These are phyloP conservation scores for Globisporangium megalacanthum DNA, from an alignment of 352 stramenopile species.

Conservation along the genomic window DNA sequence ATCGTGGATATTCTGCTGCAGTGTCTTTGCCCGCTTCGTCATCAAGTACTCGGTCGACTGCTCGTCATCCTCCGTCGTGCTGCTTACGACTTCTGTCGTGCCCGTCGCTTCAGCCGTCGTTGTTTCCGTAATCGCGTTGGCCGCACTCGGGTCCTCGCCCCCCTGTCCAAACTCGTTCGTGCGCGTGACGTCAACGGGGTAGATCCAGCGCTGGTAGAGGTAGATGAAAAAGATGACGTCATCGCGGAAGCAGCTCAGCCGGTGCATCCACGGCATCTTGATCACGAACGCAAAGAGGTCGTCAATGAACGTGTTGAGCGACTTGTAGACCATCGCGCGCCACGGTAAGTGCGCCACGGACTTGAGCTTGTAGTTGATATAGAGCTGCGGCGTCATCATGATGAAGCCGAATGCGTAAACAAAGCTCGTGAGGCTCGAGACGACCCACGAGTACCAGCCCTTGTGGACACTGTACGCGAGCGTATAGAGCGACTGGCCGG, in stretches of 20 bases:
- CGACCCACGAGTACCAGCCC: conserved; percentile 97
- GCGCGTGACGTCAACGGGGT: conserved; percentile 88
- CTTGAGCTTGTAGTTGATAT: conserved; percentile 99
- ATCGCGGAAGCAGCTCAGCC: conserved; percentile 97
- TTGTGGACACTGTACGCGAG: conserved; percentile 92
- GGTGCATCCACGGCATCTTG: conserved; percentile 97
- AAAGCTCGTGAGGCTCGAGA: conserved; percentile 96
- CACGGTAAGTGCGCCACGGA: conserved; percentile 95
- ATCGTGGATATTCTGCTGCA: conserved; percentile 14
- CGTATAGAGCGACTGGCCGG: conserved; percentile 93
- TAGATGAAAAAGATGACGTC: conserved; percentile 99
- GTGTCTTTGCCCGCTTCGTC: conserved; percentile 40
- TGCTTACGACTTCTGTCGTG: background rate
- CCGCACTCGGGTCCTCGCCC: conserved; percentile 17
- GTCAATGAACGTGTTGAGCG: conserved; percentile 98
- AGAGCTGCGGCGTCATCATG: conserved; percentile 98
- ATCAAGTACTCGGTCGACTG: conserved; percentile 50
- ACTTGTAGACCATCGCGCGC: conserved; percentile 98
- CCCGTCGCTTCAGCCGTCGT: conserved; percentile 10
- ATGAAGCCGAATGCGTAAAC: conserved; percentile 99
- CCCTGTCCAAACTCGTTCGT: conserved; percentile 93
- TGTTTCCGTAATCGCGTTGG: conserved; percentile 3
- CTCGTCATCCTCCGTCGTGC: conserved; percentile 12
- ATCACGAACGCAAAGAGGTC: conserved; percentile 98
- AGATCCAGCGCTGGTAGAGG: conserved; percentile 98